Evolutionary conservation across 768 basidiomycete genomes (phyloP), one percentile per base, ranked within the genome.

Genomic region (Macrolepiota fuliginosa): DNA sequence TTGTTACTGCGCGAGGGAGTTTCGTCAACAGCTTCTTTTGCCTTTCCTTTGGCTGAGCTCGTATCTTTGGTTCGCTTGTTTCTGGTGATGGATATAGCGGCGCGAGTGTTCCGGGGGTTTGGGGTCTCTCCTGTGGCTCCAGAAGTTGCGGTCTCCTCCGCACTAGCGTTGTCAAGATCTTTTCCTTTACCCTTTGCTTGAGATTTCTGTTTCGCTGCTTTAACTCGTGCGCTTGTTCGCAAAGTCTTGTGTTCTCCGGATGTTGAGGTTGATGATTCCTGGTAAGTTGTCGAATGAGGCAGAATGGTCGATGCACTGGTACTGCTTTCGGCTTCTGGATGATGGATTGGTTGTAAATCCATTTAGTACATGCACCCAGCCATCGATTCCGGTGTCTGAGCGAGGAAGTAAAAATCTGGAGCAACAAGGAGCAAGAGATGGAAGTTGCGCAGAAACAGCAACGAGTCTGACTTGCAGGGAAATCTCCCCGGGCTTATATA

Each of bases 301-400:
- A 76, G 77, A 71, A 77, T 73, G 69, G 75, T 75, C 66, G 78
- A 76, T 78, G 79, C 72, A 76, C 81, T 87, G 75, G 84, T 82
- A 83, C 82, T 84, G 79, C 78, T 82, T 75, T 82, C 83, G 83
- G 86, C 86, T 84, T 87, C 84, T 81, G 82, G 83, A 70, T 82
- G 79, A 81, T 90, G 77, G 71, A 76, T 77, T 79, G 82, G 84
- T 90, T 84, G 83, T 85, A 89, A 85, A 88, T 92, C 91, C 91
- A 92, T 92, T 92, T 91, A 92, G 89, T 85, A 80, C 80, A 83
- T 86, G 82, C 87, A 76, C 85, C 84, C 87, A 87, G 90, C 90
- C 90, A 92, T 92, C 87, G 90, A 90, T 84, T 72, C 77, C 70
- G 70, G 72, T 71, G 69, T 77, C 67, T 74, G 72, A 73, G 73